phyloP scores from a whole-genome alignment of 768 basidiomycete species.

The Heimioporus sp. region DNA sequence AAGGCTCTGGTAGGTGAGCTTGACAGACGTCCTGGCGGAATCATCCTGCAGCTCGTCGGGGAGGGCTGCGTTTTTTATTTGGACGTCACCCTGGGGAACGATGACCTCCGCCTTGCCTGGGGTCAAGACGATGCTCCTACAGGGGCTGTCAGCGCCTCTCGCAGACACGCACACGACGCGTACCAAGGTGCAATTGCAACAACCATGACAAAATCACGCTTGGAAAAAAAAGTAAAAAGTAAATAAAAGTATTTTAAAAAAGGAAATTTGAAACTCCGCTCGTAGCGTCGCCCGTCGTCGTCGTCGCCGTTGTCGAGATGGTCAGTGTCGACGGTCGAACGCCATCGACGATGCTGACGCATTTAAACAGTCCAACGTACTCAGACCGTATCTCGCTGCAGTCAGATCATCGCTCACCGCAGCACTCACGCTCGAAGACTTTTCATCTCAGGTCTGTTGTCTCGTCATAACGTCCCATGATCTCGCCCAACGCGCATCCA shows the following conservation, averaged over 20 bases:
- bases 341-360: slow-evolving; percentile 7
- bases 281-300: background rate
- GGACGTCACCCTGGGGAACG: slow-evolving; percentile 63
- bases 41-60: slow-evolving; percentile 68
- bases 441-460: slow-evolving; percentile 70
- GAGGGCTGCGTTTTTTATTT: slow-evolving; percentile 80
- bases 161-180: slow-evolving; percentile 17
- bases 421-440: slow-evolving; percentile 95
- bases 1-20: slow-evolving; percentile 54
- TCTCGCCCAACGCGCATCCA: slow-evolving; percentile 27
- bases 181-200: slow-evolving; percentile 69
- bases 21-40: slow-evolving; percentile 61
- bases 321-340: slow-evolving; percentile 38
- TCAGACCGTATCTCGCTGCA: slow-evolving; percentile 93
- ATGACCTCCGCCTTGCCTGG: slow-evolving; percentile 59
- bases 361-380: slow-evolving; percentile 77
- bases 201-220: slow-evolving; percentile 41
- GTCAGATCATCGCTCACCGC: slow-evolving; percentile 97
- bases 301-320: slow-evolving; percentile 38
- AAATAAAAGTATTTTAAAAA: background rate
- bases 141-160: slow-evolving; percentile 9
- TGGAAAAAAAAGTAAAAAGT: slow-evolving; percentile 8
- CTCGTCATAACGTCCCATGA: background rate
- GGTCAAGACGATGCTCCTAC: slow-evolving; percentile 60
- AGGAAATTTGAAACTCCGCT: slow-evolving; percentile 46